phyloP scores from a whole-genome alignment of 371 early-diverging fungal genomes.

The Mucor circinelloides region DNA sequence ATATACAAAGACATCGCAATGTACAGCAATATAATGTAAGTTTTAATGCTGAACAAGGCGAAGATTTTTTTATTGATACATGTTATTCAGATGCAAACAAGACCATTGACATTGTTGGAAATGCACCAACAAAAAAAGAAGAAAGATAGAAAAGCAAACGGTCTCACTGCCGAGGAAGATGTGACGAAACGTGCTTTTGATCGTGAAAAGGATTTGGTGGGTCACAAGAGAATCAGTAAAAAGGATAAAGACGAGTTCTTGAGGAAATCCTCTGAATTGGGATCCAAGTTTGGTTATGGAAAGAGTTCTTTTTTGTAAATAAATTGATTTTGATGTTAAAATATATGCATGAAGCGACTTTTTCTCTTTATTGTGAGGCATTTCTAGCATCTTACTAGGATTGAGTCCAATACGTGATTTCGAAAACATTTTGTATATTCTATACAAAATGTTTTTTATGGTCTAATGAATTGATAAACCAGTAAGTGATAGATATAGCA shows the following conservation, averaged over 20 bases:
- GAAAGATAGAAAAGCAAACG: conserved; percentile 21
- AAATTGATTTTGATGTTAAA: too few species aligned
- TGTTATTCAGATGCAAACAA: conserved; percentile 30
- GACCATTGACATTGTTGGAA: conserved; percentile 54
- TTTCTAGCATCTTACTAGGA: too few species aligned
- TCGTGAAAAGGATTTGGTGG: conserved; percentile 59
- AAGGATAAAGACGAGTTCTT: conserved; percentile 54
- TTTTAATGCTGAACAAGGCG: not conserved
- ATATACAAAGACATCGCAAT: conserved; percentile 18
- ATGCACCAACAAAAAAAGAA: conserved; percentile 42
- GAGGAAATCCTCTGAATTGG: conserved; percentile 45
- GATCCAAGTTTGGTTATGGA: conserved; percentile 52
- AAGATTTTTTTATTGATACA: not conserved
- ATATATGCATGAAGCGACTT: too few species aligned
- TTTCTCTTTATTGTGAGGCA: too few species aligned
- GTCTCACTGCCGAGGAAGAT: conserved; percentile 31
- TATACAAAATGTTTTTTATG: too few species aligned
- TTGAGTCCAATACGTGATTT: too few species aligned
- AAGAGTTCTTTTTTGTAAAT: conserved; percentile 48
- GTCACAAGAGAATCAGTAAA: conserved; percentile 39
- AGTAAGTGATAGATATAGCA: too few species aligned
- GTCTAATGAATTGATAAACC: too few species aligned
- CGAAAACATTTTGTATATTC: too few species aligned
- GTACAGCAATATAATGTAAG: conserved; percentile 37
- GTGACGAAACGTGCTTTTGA: conserved; percentile 59